Evolutionary conservation across 441 rosid genomes (phyloP), one percentile per base, ranked within the genome.

Genomic region (Jatropha multifida): DNA sequence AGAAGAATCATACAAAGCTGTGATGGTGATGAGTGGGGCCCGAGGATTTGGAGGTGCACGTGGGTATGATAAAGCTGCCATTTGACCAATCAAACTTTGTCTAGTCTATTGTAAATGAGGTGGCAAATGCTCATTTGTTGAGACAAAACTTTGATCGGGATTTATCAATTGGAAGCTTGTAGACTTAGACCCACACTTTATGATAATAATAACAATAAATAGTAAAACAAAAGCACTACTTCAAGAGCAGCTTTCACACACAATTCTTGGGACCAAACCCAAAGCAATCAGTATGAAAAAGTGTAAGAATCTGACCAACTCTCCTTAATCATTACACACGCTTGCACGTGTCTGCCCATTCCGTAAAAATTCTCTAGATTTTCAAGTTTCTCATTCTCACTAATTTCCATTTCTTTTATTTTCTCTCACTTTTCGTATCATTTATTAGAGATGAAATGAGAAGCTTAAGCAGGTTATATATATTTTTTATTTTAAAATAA

Each of bases 61-160:
- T 81, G 83, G 83, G 73, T 67, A 38, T 20, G 56, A 65, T 66
- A 70, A 81, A 60, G 76, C 78, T 77, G 76, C 70, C 20, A 40
- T 66, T 76, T 71, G 77, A 80, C 79, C 56, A 64, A 52, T 60
- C 55, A n/a, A 44, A 54, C 15, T 68, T 46, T 42, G 49, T n/a
- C 48, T 18, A 12, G 44, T 17, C 20, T 27, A 32, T 3, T 12
- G 27, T 32, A 13, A 63, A 59, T 12, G 63, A 49, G 23, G 17
- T 72, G 63, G 10, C 14, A 56, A 3, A 8, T 20, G 17, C 3
- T 4, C 15, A 63, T 52, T 51, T 69, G 58, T 51, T 18, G 23
- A n/a, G 11, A 52, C 7, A 44, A 1, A 1, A 1, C 13, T 40
- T 63, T 54, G 1, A 46, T 46, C 7, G 49, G 49, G 10, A 46